phyloP scores from a whole-genome alignment of 129 eudicot species.

The Silybum marianum region DNA sequence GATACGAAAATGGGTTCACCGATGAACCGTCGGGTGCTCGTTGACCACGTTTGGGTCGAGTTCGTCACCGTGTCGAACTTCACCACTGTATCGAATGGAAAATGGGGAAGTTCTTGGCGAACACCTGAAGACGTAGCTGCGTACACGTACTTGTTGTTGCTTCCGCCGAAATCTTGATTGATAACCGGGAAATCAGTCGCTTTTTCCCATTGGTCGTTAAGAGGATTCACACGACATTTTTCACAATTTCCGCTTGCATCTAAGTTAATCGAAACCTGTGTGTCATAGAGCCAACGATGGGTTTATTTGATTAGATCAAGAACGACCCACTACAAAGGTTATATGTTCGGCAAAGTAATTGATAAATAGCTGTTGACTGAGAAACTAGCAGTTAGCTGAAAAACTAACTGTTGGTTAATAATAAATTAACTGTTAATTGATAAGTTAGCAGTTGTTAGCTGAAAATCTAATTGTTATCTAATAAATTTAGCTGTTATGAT shows the following conservation, averaged over 20 bases:
- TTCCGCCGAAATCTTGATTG: slow-evolving; percentile 57
- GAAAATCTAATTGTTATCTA: too few relatives aligned
- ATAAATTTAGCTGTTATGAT: background rate
- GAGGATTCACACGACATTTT: slow-evolving; percentile 50
- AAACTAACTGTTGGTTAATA: background rate
- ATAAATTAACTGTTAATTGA: too few relatives aligned
- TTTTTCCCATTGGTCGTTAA: slow-evolving; percentile 53
- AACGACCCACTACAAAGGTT: background rate
- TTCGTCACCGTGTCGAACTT: slow-evolving; percentile 52
- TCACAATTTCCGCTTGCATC: slow-evolving; percentile 47
- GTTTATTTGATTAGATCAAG: background rate
- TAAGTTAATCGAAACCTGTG: slow-evolving; percentile 60
- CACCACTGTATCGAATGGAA: slow-evolving; percentile 85
- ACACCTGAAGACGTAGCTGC: slow-evolving; percentile 79
- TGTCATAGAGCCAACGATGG: background rate
- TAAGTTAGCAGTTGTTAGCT: background rate
- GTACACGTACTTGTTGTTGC: slow-evolving; percentile 55
- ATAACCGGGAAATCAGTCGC: slow-evolving; percentile 77
- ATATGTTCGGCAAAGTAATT: background rate
- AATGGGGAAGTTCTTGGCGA: slow-evolving; percentile 63
- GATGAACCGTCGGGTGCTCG: slow-evolving; percentile 61
- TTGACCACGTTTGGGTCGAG: slow-evolving; percentile 58
- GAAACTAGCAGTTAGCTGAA: background rate
- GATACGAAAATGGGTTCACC: slow-evolving; percentile 90
- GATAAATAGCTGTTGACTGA: background rate